Evolutionary conservation across 1,284 basidiomycete species (phyloP), one percentile per base, ranked within the genome.

Genomic region (Filobasidium uniguttulatum): DNA sequence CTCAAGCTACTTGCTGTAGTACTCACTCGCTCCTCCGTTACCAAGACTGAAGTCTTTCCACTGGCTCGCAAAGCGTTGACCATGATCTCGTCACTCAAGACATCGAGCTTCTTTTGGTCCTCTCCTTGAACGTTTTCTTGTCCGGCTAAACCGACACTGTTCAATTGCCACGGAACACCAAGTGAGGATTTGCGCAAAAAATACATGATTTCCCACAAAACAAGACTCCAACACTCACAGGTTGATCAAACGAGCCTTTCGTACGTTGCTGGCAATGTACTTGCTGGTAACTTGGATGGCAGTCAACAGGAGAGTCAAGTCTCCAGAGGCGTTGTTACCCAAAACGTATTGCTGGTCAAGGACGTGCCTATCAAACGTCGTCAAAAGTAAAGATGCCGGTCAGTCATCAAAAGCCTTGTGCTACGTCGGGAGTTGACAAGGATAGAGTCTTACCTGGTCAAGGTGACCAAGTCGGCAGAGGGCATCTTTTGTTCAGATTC

Each of bases 51-150:
- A 10, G 84, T 85, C 77, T 94, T 97, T 55, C 94, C 89, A 23
- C 86, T 91, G 2, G 90, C 89, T 33, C 85, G 77, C 38, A 97
- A 77, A 34, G 86, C 81, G 63, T 97, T 98, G 68, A 98, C 80
- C 94, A 99, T 98, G 77, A 98, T 98, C 68, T 99, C 91, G 71
- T 99, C 98, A 20, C 90, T 87, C 46, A 98, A 77, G 19, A 97
- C 84, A 66, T 97, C 93, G 51, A 99, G 77, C 73, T 99, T 99
- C 78, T 99, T 99, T 76, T 99, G 94, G 67, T 97, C 94, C 69
- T 98, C 94, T 44, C 94, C 94, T 70, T 94, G 89, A 12, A 94
- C 85, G 66, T 98, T 99, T 41, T 84, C 85, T 63, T 91, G 87
- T 19, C 94, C 94, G 10, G 94, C 94, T 19, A 91, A 77, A 30